Base-by-base conservation (phyloP, 169 alveolate genomes). In the Condylostoma magnum region DNA sequence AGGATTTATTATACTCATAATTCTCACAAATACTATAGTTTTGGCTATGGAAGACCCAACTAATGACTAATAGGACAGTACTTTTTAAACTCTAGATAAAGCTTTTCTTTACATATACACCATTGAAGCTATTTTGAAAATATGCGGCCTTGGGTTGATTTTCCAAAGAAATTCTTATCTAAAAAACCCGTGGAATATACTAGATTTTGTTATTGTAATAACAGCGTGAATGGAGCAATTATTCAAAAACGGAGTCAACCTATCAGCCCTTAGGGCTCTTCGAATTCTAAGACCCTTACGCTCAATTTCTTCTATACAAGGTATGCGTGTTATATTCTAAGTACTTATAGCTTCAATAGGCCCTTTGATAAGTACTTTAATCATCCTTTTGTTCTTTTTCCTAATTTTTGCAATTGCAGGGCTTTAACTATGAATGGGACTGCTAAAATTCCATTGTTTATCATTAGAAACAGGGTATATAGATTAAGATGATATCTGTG, bases 321-420 rank as follows among this genome's bases (percentile, higher is more conserved):
- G 87, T 31, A 57, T 87, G 20, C 77, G 76, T 71, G 76, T 77
- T 47, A 69, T 83, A 58, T 76, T 87, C 0, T 54, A 73, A 4
- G 88, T 90, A 0, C 54, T 87, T 8, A 69, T 87, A 55, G 76
- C 83, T 31, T 51, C 89, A 36, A 33, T 81, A 15, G 66, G 71
- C 0, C 82, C 80, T 57, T 74, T 83, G 38, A 76, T 79, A 43
- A 84, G 76, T 56, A 68, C 88, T 5, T 76, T 81, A 2, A 65
- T 80, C 25, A 74, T 83, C 4, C 66, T 87, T 18, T 46, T 87
- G 52, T 77, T 81, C 50, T 80, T 83, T 51, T 81, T 79, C 41
- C 44, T 82, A 10, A 65, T 83, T 18, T 87, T 87, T 72, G 85
- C 91, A 18, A 87, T 87, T 2, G 94, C 85, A 31, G 91, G 94